These are phyloP conservation scores for Camellia japonica DNA, from an alignment of 148 eudicot species.

Conservation along the genomic window DNA sequence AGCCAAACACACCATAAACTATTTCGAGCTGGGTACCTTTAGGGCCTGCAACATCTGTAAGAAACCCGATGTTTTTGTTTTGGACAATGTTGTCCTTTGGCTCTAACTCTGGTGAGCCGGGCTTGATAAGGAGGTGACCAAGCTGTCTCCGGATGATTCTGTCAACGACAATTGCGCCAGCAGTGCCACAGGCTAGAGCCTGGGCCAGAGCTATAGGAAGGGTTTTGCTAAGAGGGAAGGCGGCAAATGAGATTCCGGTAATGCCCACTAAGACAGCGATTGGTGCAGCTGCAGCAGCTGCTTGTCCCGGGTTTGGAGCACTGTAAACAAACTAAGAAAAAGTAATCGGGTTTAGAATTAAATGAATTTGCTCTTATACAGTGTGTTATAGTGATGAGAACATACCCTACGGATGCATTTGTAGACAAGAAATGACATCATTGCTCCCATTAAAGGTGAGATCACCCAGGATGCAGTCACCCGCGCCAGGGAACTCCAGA, in stretches of 20 bases:
- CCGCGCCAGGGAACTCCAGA: constrained; percentile 95
- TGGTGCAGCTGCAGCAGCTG: constrained; percentile 93
- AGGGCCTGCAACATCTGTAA: constrained; percentile 81
- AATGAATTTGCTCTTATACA: constrained; percentile 4
- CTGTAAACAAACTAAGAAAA: constrained; percentile 87
- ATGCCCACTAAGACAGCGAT: constrained; percentile 74
- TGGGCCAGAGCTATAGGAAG: constrained; percentile 58
- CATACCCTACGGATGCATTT: constrained; percentile 97
- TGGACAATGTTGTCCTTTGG: constrained; percentile 24
- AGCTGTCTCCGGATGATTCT: constrained; percentile 66
- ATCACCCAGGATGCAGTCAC: constrained; percentile 92
- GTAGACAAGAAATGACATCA: constrained; percentile 84
- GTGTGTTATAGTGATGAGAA: constrained; percentile 24
- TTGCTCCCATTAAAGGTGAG: constrained; percentile 87
- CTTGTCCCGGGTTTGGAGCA: constrained; percentile 95
- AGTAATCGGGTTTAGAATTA: constrained; percentile 33
- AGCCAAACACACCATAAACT: constrained; percentile 92
- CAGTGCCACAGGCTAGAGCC: constrained; percentile 68
- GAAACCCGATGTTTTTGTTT: constrained; percentile 58
- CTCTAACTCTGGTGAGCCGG: constrained; percentile 30
- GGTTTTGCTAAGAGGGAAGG: constrained; percentile 79
- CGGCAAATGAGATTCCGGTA: constrained; percentile 64
- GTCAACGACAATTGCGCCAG: constrained; percentile 65
- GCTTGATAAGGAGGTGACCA: constrained; percentile 71
- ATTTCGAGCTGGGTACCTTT: constrained; percentile 81